Conservation (phyloP, 768 basidiomycete genomes). For the Rhodotorula sphaerocarpa region DNA sequence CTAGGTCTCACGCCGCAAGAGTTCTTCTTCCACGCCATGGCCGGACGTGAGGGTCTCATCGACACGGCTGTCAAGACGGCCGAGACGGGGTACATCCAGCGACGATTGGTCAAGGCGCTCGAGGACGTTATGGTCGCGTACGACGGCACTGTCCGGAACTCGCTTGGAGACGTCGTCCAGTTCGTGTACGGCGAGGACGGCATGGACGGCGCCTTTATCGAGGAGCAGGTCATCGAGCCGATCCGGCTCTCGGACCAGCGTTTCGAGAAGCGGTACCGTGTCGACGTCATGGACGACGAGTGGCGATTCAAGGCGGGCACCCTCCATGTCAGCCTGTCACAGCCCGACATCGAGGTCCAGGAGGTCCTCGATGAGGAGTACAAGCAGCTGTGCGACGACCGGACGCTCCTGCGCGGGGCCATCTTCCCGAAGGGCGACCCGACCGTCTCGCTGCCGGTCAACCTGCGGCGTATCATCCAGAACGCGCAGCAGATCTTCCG, state of each 20-base stretch:
- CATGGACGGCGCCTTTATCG: slow-evolving; percentile 96
- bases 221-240: slow-evolving; percentile 86
- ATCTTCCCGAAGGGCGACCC: slow-evolving; percentile 67
- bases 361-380: slow-evolving; percentile 73
- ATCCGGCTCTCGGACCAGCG: slow-evolving; percentile 70
- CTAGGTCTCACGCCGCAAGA: slow-evolving; percentile 81
- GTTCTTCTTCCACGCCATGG: slow-evolving; percentile 99
- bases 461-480: slow-evolving; percentile 87
- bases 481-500: slow-evolving; percentile 96
- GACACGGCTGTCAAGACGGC: slow-evolving; percentile 99
- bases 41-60: slow-evolving; percentile 95
- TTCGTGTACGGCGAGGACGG: slow-evolving; percentile 98
- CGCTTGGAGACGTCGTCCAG: slow-evolving; percentile 88
- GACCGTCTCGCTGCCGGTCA: slow-evolving; percentile 86
- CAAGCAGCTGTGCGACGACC: slow-evolving; percentile 59
- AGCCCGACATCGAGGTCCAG: slow-evolving; percentile 65
- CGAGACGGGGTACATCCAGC: slow-evolving; percentile 98
- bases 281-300: slow-evolving; percentile 70
- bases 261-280: slow-evolving; percentile 87
- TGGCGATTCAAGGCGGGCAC: slow-evolving; percentile 71
- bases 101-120: slow-evolving; percentile 91
- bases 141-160: slow-evolving; percentile 95
- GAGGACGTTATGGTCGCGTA: slow-evolving; percentile 97
- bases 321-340: slow-evolving; percentile 75
- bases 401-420: slow-evolving; percentile 67